Evolutionary conservation across 2,329 filamentous ascomycete genomes (phyloP), one percentile per base, ranked within the genome.

Genomic region (Lasiodiplodia sp.): DNA sequence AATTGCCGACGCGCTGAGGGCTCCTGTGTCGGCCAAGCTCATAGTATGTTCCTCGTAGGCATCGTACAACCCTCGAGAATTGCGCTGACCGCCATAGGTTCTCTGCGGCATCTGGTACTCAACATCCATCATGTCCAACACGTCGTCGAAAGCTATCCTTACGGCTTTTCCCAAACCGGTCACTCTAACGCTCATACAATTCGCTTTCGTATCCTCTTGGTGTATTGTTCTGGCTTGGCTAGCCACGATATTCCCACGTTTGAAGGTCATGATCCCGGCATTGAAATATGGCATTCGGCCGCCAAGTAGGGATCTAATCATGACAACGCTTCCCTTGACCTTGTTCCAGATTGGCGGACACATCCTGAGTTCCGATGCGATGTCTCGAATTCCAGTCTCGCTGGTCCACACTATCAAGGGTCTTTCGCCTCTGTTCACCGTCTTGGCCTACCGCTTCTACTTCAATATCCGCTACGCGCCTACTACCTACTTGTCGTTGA

Each of bases 381-480:
- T 95, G 38, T 91, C 93, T 63, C 92, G 94, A 78, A 98, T 99
- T 67, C 95, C 96, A 0, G 96, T 99, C 1, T 98, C 96, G 7
- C 87, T 99, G 44, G 96, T 99, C 3, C 96, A 99, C 81, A 99
- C 96, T 0, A 98, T 99, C 82, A 99, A 99, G 83, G 96, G 96
- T 8, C 88, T 99, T 31, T 98, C 95, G 2, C 96, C 96, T 4
- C 85, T 99, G 8, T 96, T 99, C 79, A 99, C 96, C 0, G 96
- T 99, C 52, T 80, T 97, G 67, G 96, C 96, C 65, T 99, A 99
- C 78, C 90, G 96, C 66, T 81, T 97, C 72, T 86, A 97, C 77
- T 97, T 95, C 82, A 87, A 93, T 74, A 96, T 98, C 70, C 90
- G 88, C 72, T 98, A 99, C 79, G 93, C 94, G 1, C 85, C 86